Evolutionary conservation across 2,329 filamentous ascomycete species (phyloP).

Genomic region (Aphanocladium album): DNA sequence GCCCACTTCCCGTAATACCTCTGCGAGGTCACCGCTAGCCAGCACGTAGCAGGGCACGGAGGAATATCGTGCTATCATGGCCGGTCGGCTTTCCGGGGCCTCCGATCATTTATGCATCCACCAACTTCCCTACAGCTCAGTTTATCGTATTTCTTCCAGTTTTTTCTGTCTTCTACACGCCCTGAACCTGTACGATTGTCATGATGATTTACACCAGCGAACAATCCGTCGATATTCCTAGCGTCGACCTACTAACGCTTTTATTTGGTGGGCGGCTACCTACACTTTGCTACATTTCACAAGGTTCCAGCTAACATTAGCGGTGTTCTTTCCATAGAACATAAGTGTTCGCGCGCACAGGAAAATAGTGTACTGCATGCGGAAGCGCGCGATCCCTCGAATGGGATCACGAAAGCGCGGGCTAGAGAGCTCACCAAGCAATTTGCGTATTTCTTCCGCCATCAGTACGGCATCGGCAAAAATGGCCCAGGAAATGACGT

Average conservation of each 20-base stretch:
- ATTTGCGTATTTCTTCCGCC: slow-evolving; percentile 50
- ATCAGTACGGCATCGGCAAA: slow-evolving; percentile 46
- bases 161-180: background rate
- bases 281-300: too few relatives aligned
- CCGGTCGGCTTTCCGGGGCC: too few relatives aligned
- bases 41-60: background rate
- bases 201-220: slow-evolving; percentile 33
- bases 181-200: background rate
- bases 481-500: slow-evolving; percentile 46
- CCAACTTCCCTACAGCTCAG: too few relatives aligned
- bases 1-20: background rate
- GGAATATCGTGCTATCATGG: background rate
- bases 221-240: slow-evolving; percentile 28
- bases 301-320: background rate
- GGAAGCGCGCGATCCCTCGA: slow-evolving; percentile 51
- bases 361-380: slow-evolving; percentile 51
- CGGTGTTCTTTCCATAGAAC: slow-evolving; percentile 25
- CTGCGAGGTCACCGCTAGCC: background rate
- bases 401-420: slow-evolving; percentile 47
- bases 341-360: slow-evolving; percentile 23
- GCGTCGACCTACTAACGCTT: slow-evolving; percentile 37
- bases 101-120: too few relatives aligned
- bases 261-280: slow-evolving; percentile 33
- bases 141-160: background rate
- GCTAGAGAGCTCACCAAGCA: slow-evolving; percentile 44